phyloP scores from a whole-genome alignment of 176 grass and related monocot genomes.

The Aegilops umbellulata region DNA sequence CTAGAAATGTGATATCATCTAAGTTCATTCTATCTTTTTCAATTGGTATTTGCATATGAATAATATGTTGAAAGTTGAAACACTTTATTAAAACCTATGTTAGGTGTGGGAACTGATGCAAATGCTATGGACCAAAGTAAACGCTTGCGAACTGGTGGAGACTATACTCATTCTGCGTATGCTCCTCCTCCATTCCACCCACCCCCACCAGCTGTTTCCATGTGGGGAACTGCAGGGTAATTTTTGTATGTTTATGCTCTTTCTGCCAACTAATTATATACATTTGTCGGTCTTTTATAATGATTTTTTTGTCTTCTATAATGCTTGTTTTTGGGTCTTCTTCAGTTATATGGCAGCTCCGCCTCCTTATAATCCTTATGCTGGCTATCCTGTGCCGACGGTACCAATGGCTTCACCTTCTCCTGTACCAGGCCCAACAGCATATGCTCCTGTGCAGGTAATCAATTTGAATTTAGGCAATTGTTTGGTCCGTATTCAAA shows the following conservation, averaged over 20 bases:
- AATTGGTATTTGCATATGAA: background rate
- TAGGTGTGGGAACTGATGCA: slow-evolving; percentile 80
- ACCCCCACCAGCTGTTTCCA: slow-evolving; percentile 70
- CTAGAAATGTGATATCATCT: background rate
- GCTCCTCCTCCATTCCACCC: slow-evolving; percentile 81
- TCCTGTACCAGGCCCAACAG: slow-evolving; percentile 62
- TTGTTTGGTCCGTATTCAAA: background rate
- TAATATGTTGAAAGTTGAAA: slow-evolving; percentile 6
- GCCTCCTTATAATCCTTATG: slow-evolving; percentile 87
- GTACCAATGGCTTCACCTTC: slow-evolving; percentile 69
- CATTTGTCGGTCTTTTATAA: background rate
- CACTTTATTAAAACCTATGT: slow-evolving; percentile 14
- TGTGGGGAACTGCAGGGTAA: slow-evolving; percentile 87
- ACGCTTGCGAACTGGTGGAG: slow-evolving; percentile 77
- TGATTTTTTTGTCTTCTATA: slow-evolving; percentile 10
- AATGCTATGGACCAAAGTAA: slow-evolving; percentile 90
- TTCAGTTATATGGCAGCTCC: slow-evolving; percentile 79
- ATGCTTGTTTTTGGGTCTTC: slow-evolving; percentile 3
- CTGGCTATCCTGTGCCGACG: slow-evolving; percentile 62
- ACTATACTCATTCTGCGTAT: slow-evolving; percentile 82
- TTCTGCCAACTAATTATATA: slow-evolving; percentile 14
- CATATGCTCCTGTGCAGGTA: slow-evolving; percentile 98
- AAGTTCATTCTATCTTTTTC: background rate
- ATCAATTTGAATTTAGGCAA: slow-evolving; percentile 20
- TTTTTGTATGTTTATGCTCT: slow-evolving; percentile 16